Evolutionary conservation across 2,329 filamentous ascomycete species (phyloP), one percentile per base, ranked within the genome.

Genomic region (Capronia epimyces): DNA sequence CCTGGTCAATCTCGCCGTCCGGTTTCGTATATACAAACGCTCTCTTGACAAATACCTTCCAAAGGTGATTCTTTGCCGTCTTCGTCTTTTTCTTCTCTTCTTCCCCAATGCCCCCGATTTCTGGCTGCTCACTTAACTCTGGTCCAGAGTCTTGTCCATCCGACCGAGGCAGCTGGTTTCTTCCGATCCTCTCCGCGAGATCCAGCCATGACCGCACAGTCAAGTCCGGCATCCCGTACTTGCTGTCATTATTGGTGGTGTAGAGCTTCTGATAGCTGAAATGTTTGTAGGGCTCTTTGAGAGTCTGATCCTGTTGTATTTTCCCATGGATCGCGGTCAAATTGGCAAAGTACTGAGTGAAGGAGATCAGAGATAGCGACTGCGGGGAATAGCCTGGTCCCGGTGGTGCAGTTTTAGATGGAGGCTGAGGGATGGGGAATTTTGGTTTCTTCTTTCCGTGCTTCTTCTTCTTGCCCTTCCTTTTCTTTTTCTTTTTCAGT

Each of bases 311-410:
- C 15, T 36, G 52, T 1, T 68, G 63, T 42, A 82, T 76, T 53
- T 86, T 80, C 61, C 89, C 87, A 70, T 97, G 94, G 69, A 95
- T 84, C 52, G 81, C 72, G 0, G 91, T 97, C n/a, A 98, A 72
- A 66, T 98, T 98, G 54, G 91, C 89, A 67, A 82, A 96, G 68
- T 94, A 96, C 63, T 98, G 93, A 3, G 82, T 89, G 67, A 89
- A 96, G 3, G 87, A 82, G 2, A 85, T 76, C 55, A 90, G 75
- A 0, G 88, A 87, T 31, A 97, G 74, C 0, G 87, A 75, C 65
- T 98, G 93, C 6, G 86, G 82, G 16, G 84, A 89, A 69, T 98
- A 97, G 6, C 88, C 93, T 0, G 93, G 93, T 0, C 93, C 93
- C 0, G 91, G 91, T 4, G 81, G 81, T 6, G 84, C 71, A 1